Conservation (phyloP, 2,329 filamentous ascomycete species). For the Diaporthe helianthi region DNA sequence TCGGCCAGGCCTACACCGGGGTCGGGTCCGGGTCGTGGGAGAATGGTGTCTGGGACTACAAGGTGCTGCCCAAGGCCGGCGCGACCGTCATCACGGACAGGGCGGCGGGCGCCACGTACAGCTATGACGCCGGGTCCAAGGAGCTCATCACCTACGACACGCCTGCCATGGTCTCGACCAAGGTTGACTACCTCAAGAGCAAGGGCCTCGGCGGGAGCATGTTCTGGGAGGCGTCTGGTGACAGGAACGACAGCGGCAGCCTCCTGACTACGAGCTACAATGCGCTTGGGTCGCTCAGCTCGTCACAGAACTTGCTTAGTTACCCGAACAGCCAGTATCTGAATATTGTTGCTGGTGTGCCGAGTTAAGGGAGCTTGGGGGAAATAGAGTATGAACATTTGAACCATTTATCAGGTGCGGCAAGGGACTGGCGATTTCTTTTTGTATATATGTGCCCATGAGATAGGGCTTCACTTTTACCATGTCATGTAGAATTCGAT, state of each 20-base stretch:
- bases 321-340: slow-evolving; percentile 63
- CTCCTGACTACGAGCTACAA: slow-evolving; percentile 61
- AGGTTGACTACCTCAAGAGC: slow-evolving; percentile 69
- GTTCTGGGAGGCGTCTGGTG: slow-evolving; percentile 85
- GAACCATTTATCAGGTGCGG: background rate
- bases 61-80: slow-evolving; percentile 70
- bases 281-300: slow-evolving; percentile 53
- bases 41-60: slow-evolving; percentile 81
- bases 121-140: slow-evolving; percentile 65
- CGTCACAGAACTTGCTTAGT: slow-evolving; percentile 55
- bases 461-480: background rate
- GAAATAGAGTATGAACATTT: too few relatives aligned
- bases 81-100: slow-evolving; percentile 65
- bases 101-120: slow-evolving; percentile 70
- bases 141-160: slow-evolving; percentile 79
- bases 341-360: slow-evolving; percentile 55
- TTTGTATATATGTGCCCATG: background rate
- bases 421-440: background rate
- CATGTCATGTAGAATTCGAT: background rate
- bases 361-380: background rate
- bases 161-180: slow-evolving; percentile 63
- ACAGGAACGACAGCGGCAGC: slow-evolving; percentile 65
- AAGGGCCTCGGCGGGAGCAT: slow-evolving; percentile 76
- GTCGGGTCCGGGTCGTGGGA: slow-evolving; percentile 76
- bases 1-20: slow-evolving; percentile 69